phyloP scores from a whole-genome alignment of 202 grass and related monocot genomes.

The Schoenoplectus triqueter region DNA sequence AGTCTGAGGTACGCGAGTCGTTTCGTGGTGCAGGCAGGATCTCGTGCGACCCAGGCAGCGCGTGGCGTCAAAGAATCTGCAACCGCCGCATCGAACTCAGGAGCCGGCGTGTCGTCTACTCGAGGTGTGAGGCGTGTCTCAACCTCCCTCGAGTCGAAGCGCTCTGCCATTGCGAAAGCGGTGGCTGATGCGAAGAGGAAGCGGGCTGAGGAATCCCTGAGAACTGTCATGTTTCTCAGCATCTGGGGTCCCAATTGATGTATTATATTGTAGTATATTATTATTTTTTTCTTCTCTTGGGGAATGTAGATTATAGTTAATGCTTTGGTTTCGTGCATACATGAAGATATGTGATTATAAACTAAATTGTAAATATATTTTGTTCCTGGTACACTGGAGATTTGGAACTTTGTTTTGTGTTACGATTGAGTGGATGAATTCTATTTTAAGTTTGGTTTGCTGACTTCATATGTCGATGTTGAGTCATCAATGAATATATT shows the following conservation, averaged over 20 bases:
- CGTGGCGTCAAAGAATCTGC: constrained; percentile 65
- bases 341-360: not conserved
- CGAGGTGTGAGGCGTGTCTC: constrained; percentile 45
- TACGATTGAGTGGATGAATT: not conserved
- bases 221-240: constrained; percentile 85
- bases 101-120: constrained; percentile 27
- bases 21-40: constrained; percentile 47
- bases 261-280: constrained; percentile 26
- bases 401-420: not conserved
- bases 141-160: constrained; percentile 50
- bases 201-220: constrained; percentile 62
- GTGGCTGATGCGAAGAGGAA: constrained; percentile 57
- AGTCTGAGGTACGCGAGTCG: constrained; percentile 82
- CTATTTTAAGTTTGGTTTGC: not conserved
- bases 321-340: not conserved
- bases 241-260: constrained; percentile 74
- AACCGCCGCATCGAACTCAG: constrained; percentile 35
- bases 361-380: constrained; percentile 9
- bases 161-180: constrained; percentile 21
- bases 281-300: not conserved
- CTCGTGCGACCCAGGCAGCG: constrained; percentile 59
- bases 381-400: constrained; percentile 20
- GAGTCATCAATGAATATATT: not conserved
- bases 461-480: not conserved
- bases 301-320: not conserved